Evolutionary conservation across 345 rosid genomes (phyloP).

Genomic region (Toxicodendron radicans): DNA sequence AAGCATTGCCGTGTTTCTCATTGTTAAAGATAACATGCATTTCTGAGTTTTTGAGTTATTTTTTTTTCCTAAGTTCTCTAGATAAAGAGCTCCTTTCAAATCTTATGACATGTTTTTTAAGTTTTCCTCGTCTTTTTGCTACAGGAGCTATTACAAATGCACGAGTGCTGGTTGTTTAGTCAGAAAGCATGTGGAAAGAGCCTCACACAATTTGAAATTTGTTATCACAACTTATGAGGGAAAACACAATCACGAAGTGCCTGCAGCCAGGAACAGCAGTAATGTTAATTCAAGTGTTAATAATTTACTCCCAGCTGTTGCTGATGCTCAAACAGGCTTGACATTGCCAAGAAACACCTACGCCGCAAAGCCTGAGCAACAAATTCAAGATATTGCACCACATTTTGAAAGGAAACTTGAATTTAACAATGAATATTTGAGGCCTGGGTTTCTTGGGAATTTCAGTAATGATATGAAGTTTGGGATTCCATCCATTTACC

Average conservation of each 20-base stretch:
- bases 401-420: conserved; percentile 44
- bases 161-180: conserved; percentile 60
- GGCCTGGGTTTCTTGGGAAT: conserved; percentile 38
- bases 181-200: conserved; percentile 77
- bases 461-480: conserved; percentile 46
- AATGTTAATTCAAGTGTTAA: conserved; percentile 26
- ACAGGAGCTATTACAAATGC: conserved; percentile 78
- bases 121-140: background rate
- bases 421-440: conserved; percentile 32
- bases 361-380: conserved; percentile 37
- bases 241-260: conserved; percentile 71
- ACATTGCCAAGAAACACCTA: conserved; percentile 32
- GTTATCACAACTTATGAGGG: conserved; percentile 67
- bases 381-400: conserved; percentile 36
- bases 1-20: too few species aligned
- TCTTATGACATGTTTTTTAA: background rate
- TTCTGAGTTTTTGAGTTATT: background rate
- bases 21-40: background rate
- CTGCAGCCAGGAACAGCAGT: conserved; percentile 57
- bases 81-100: background rate
- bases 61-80: background rate
- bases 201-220: conserved; percentile 54
- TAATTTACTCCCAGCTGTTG: conserved; percentile 23
- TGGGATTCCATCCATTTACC: conserved; percentile 42
- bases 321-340: conserved; percentile 29